A percentile compares a stretch with the other conserved stretches of the same genome.
Evolutionary conservation across 2,329 filamentous ascomycete species (phyloP).

Genomic region (Venturia nashicola): DNA sequence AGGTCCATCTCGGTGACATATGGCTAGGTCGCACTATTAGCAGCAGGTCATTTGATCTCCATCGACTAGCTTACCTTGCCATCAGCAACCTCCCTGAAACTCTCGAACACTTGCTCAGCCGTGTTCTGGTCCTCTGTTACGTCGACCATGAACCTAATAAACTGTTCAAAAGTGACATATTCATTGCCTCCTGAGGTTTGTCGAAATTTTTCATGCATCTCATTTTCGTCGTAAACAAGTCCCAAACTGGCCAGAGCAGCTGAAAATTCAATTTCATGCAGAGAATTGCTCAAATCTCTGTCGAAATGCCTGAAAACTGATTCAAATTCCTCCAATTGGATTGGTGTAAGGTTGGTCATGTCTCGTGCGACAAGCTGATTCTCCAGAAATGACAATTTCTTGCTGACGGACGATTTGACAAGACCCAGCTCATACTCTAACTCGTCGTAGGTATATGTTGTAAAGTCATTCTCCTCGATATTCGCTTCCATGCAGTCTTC

Average conservation of each 20-base stretch:
- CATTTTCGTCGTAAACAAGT: conserved; percentile 89
- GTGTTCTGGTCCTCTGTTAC: conserved; percentile 99
- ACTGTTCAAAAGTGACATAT: conserved; percentile 92
- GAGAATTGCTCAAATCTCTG: conserved; percentile 76
- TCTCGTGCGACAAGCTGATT: conserved; percentile 97
- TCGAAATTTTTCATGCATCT: conserved; percentile 93
- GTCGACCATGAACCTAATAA: conserved; percentile 98
- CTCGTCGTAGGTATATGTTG: conserved; percentile 98
- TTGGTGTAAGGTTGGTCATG: conserved; percentile 98
- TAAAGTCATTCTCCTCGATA: conserved; percentile 98
- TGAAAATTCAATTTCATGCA: conserved; percentile 91
- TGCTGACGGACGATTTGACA: conserved; percentile 83
- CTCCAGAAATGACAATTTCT: conserved; percentile 92
- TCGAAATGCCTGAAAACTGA: conserved; percentile 98
- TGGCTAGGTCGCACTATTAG: conserved; percentile 35
- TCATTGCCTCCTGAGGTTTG: conserved; percentile 70
- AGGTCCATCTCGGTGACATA: conserved; percentile 98
- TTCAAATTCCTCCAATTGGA: conserved; percentile 97
- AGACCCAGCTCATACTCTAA: conserved; percentile 85
- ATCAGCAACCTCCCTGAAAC: conserved; percentile 92
- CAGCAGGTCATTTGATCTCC: conserved; percentile 4
- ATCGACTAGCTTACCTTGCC: conserved; percentile 52
- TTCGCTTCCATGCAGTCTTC: conserved; percentile 89
- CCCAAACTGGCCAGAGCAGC: conserved; percentile 91
- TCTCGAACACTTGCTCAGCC: conserved; percentile 96